A percentile compares a stretch with the other conserved stretches of the same genome.
Evolutionary conservation across 108 stramenopile species (phyloP).

Genomic region (Conticribra weissflogii): DNA sequence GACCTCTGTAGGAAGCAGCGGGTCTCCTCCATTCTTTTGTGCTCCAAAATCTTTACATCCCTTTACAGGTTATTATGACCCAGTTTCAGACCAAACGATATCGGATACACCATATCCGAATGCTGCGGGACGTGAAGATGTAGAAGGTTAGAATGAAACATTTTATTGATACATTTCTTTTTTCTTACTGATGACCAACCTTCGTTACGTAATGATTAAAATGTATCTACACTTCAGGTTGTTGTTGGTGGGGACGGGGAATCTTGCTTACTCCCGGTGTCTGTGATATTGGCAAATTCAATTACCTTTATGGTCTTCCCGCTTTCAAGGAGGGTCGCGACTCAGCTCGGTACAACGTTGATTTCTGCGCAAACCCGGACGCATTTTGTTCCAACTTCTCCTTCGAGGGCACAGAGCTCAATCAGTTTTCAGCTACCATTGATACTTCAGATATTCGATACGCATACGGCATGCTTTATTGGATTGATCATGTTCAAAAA

Average conservation of each 20-base stretch:
- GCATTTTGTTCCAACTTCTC: constrained; percentile 36
- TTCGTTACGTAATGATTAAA: too few relatives aligned
- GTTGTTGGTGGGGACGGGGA: constrained; percentile 49
- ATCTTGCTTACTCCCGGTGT: constrained; percentile 36
- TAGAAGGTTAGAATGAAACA: constrained; percentile 12
- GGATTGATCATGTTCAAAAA: constrained; percentile 37
- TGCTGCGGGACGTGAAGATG: constrained; percentile 24
- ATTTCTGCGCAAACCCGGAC: constrained; percentile 35
- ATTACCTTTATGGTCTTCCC: constrained; percentile 40
- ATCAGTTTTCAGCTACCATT: constrained; percentile 12
- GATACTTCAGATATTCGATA: constrained; percentile 32
- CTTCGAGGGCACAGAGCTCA: not conserved
- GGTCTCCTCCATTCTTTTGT: constrained; percentile 23
- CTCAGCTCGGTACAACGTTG: constrained; percentile 28
- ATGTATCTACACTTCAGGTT: not conserved
- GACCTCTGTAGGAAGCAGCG: constrained; percentile 10
- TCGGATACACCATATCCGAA: constrained; percentile 20
- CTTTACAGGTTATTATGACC: constrained; percentile 20
- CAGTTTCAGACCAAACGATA: constrained; percentile 13
- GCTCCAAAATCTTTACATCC: constrained; percentile 12
- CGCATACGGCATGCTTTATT: constrained; percentile 30
- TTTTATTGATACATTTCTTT: not conserved
- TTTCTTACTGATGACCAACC: too few relatives aligned
- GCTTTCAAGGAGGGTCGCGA: constrained; percentile 33
- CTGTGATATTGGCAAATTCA: constrained; percentile 52